A percentile compares a stretch with the other conserved stretches of the same genome.
phyloP scores from a whole-genome alignment of 2,329 filamentous ascomycete species.

The Alternaria ventricosa region DNA sequence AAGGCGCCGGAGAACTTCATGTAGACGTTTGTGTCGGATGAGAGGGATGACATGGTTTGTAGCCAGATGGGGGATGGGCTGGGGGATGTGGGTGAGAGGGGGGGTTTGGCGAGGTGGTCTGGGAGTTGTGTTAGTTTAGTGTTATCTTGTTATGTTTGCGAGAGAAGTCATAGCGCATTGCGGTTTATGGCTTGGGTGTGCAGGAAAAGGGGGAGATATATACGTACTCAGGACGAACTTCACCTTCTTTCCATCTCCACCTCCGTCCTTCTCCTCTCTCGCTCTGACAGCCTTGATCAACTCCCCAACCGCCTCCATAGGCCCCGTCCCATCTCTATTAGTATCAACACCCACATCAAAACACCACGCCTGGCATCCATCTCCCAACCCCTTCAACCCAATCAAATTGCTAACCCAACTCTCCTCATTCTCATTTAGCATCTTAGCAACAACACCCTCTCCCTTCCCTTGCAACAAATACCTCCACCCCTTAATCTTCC shows the following conservation, averaged over 20 bases:
- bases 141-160: neutral
- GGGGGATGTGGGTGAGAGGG: conserved; percentile 62
- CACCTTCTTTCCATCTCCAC: conserved; percentile 61
- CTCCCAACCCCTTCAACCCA: conserved; percentile 53
- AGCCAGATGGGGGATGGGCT: conserved; percentile 71
- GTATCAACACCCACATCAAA: conserved; percentile 90
- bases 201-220: neutral
- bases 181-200: neutral
- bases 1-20: conserved; percentile 93
- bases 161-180: neutral
- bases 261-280: conserved; percentile 53
- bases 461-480: conserved; percentile 74
- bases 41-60: conserved; percentile 70
- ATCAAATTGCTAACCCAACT: neutral
- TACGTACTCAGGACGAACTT: conserved; percentile 74
- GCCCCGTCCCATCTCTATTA: conserved; percentile 74
- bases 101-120: conserved; percentile 93
- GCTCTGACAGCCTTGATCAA: conserved; percentile 54
- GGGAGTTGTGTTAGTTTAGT: neutral
- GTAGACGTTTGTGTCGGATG: conserved; percentile 70
- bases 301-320: conserved; percentile 45
- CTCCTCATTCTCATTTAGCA: conserved; percentile 57
- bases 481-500: conserved; percentile 76
- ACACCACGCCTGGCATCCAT: conserved; percentile 63
- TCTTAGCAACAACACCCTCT: conserved; percentile 45